Base-by-base conservation (phyloP, 2,329 filamentous ascomycete species). In the Alternaria hordeiaustralica region DNA sequence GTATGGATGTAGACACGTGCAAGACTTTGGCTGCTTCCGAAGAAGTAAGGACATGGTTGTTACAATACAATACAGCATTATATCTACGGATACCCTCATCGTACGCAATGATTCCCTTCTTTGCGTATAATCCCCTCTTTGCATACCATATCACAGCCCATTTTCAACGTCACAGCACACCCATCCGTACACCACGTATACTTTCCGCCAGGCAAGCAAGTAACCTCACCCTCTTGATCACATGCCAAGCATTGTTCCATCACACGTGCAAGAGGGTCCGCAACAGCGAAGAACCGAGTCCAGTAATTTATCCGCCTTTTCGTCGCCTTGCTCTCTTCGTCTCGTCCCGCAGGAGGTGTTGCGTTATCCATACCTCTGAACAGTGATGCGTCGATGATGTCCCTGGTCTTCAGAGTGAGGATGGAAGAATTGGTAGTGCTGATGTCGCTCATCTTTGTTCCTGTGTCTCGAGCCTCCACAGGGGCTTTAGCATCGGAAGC, bases 181-280 rank as follows among this genome's bases (percentile, higher is more conserved):
- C 57, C 57, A 44, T 25, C 25, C 21, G 20, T 54, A 12, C 57
- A 59, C 57, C 57, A 59, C 2, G 47, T 30, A 30, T 59, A 54
- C 36, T 20, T 26, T 4, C 20, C 11, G 12, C 10, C 12, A 23
- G 47, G 18, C 47, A 54, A 45, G 36, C 57, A 59, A 15, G 57
- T 54, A 28, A 59, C 26, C n/a, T 45, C 36, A 12, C 57, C 57
- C 1, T 59, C 57, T 2, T 20, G 11, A 20, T 59, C 57, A 7
- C 57, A 59, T 3, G 47, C 57, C 26, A 59, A 44, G 12, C 47
- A 54, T 1, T 54, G 3, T 3, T 45, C 6, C 15, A 20, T 5
- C 15, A 6, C 4, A 3, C 33, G 26, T 54, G 5, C 8, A 8
- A 1, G 4, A 18, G 21, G 20, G 1, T 50, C 28, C 1, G 44